Evolutionary conservation across 352 stramenopile genomes (phyloP), one percentile per base, ranked within the genome.

Genomic region (Pelagophyceae sp.): DNA sequence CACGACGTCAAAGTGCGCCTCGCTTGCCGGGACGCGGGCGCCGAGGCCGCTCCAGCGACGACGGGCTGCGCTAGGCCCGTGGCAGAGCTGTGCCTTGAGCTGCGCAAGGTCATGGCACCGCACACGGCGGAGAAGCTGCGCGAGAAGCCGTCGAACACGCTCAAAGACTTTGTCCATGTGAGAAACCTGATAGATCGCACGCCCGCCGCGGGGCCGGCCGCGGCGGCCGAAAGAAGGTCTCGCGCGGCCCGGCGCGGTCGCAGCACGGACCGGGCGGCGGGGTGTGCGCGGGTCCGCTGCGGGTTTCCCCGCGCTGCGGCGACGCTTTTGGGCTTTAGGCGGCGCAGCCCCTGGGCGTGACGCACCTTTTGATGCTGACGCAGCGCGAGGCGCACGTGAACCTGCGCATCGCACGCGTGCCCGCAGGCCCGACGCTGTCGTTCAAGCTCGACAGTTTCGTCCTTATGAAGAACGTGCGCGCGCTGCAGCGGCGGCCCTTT

Each of bases 351-450:
- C 83, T 99, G 72, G 94, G 94, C n/a, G 87, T 99, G 76, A 97
- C 94, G 27, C 95, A 99, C 85, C 95, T 98, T 60, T 80, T 98
- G 51, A 91, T 95, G n/a, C 93, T 99, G 67, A 96, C 89, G 19
- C 90, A 96, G 87, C 65, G 82, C n/a, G 87, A 96, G 38, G 87
- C 85, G n/a, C 86, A 88, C 63, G 91, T 97, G n/a, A 97, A 95
- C 82, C 85, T 98, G 54, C 91, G 96, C 81, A 90, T 99, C 72
- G 94, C 91, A 31, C 87, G 94, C 33, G 91, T 95, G 76, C 95
- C 95, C 29, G 85, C 91, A 58, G 95, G 95, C 29, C 95, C 95
- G 0, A 98, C 95, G 31, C 81, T 98, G 2, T 94, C 91, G 45
- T 98, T 99, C 85, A 87, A 88, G 50, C 82, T 92, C 19, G 82